phyloP scores from a whole-genome alignment of 2,329 filamentous ascomycete genomes.

The Zymoseptoria passerinii region DNA sequence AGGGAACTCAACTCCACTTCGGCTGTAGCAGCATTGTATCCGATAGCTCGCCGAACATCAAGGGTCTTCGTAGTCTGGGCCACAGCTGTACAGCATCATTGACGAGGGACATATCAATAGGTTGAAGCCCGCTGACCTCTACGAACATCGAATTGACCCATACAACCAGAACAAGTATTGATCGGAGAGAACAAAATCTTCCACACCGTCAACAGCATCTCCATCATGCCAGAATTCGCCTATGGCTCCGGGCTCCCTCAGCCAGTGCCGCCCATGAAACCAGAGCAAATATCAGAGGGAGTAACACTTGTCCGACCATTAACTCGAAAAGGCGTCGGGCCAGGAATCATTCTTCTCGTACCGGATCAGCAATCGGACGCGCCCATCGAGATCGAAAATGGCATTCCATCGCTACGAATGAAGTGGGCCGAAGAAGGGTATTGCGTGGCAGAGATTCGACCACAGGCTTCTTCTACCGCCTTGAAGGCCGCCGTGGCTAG shows the following conservation, averaged over 20 bases:
- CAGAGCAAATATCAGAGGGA: conserved; percentile 12
- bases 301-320: conserved; percentile 15
- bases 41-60: background rate
- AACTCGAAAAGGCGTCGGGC: conserved; percentile 15
- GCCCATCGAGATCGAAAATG: conserved; percentile 16
- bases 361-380: conserved; percentile 7
- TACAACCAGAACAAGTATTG: too few relatives aligned
- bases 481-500: conserved; percentile 17
- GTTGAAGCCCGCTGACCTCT: too few relatives aligned
- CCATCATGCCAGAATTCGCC: conserved; percentile 14
- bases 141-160: too few relatives aligned
- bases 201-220: background rate
- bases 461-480: conserved; percentile 16
- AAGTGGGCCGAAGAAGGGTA: conserved; percentile 70
- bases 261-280: conserved; percentile 14
- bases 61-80: background rate
- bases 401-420: conserved; percentile 18
- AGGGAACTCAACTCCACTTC: background rate
- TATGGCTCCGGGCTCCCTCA: conserved; percentile 16
- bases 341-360: conserved; percentile 17
- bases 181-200: background rate
- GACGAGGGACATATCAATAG: too few relatives aligned
- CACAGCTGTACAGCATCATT: background rate
- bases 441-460: conserved; percentile 48
- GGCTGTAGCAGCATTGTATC: background rate